phyloP scores from a whole-genome alignment of 371 early-diverging fungal species.

The Mortierella sp. region DNA sequence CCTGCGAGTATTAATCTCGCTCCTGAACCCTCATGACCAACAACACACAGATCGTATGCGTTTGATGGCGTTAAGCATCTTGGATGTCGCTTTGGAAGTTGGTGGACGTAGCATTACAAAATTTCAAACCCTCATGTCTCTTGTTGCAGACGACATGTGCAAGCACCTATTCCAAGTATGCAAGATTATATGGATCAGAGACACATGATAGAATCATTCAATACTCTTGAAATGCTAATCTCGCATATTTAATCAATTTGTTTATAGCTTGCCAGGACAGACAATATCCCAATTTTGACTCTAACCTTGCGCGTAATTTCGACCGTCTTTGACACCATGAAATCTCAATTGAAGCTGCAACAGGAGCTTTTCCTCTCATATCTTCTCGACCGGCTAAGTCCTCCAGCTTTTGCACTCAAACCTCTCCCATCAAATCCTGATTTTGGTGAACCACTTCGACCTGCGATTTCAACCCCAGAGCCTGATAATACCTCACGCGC shows the following conservation, averaged over 20 bases:
- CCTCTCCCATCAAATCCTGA: constrained; percentile 43
- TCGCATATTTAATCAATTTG: not conserved
- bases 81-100: constrained; percentile 86
- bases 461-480: constrained; percentile 30
- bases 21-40: constrained; percentile 91
- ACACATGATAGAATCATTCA: too few species aligned
- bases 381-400: constrained; percentile 75
- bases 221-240: not conserved
- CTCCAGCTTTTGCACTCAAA: constrained; percentile 59
- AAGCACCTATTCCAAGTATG: constrained; percentile 86
- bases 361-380: constrained; percentile 85
- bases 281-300: constrained; percentile 71
- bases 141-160: constrained; percentile 89
- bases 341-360: constrained; percentile 79
- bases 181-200: not conserved
- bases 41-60: constrained; percentile 96
- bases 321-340: constrained; percentile 80
- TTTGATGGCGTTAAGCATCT: constrained; percentile 84
- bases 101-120: constrained; percentile 85
- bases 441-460: constrained; percentile 47
- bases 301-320: constrained; percentile 76
- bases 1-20: constrained; percentile 88
- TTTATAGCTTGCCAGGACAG: constrained; percentile 67
- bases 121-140: constrained; percentile 73
- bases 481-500: constrained; percentile 49